Percentiles rank a stretch among this genome's conserved stretches.
Conservation (phyloP, 371 early-diverging fungal species). For the Syncephalis plumigaleata region DNA sequence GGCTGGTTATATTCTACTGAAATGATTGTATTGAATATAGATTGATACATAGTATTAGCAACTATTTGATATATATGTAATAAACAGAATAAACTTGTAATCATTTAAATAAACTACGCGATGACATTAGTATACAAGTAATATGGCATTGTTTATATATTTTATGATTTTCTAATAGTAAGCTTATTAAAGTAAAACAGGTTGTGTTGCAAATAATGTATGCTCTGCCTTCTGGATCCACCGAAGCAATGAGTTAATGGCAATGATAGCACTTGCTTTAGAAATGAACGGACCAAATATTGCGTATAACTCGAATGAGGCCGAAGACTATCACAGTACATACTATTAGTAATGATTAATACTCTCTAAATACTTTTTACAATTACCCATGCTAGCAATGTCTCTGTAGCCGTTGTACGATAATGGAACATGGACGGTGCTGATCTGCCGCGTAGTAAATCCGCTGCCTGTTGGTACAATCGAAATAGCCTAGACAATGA, state of each 20-base stretch:
- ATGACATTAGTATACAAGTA: too few relatives aligned
- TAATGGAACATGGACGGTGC: conserved; percentile 40
- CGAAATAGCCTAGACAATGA: conserved; percentile 26
- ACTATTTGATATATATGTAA: too few relatives aligned
- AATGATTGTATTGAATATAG: too few relatives aligned
- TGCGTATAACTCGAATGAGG: conserved; percentile 49
- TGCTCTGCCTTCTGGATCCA: conserved; percentile 64
- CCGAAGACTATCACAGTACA: conserved; percentile 27
- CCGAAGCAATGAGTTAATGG: conserved; percentile 36
- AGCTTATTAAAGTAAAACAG: too few relatives aligned
- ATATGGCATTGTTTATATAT: too few relatives aligned
- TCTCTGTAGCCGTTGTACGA: conserved; percentile 33
- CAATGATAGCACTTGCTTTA: conserved; percentile 39
- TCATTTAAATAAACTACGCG: too few relatives aligned
- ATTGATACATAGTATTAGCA: too few relatives aligned
- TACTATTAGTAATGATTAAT: background rate
- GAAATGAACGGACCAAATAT: conserved; percentile 49
- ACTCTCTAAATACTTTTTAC: background rate
- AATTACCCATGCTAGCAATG: conserved; percentile 53
- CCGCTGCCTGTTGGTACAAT: conserved; percentile 43
- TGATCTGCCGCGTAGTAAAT: conserved; percentile 35
- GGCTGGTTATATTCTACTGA: too few relatives aligned
- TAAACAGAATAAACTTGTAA: too few relatives aligned
- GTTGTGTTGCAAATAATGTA: conserved; percentile 40
- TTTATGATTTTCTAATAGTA: too few relatives aligned